Evolutionary conservation across 768 basidiomycete genomes (phyloP).

Genomic region (Rhodosporidiobolus sp.): DNA sequence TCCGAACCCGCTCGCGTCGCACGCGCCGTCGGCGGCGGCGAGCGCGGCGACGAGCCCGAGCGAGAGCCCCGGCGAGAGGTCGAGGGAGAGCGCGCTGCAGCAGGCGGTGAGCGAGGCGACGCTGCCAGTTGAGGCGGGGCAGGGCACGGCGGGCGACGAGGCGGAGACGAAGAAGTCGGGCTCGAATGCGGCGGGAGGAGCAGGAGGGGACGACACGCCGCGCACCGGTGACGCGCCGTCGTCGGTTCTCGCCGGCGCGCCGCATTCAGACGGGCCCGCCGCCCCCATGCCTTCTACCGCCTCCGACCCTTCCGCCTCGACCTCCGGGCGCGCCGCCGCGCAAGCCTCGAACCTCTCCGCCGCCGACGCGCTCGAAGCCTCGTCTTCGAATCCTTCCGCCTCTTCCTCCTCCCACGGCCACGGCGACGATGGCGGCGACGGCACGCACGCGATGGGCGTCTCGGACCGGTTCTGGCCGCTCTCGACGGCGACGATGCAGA

Average conservation of each 20-base stretch:
- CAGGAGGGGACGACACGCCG: too few species aligned
- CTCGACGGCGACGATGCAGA: constrained; percentile 82
- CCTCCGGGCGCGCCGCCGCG: not conserved
- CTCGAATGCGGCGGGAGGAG: too few species aligned
- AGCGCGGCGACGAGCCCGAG: not conserved
- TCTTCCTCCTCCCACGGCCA: not conserved
- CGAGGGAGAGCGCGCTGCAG: not conserved
- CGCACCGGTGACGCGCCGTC: not conserved
- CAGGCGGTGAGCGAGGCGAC: too few species aligned
- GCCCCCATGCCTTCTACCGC: too few species aligned
- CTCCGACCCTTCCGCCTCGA: not conserved
- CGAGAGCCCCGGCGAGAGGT: not conserved
- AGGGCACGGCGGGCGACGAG: too few species aligned
- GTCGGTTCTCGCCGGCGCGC: not conserved
- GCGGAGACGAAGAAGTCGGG: too few species aligned
- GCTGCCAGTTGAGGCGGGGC: too few species aligned
- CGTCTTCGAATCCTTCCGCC: not conserved
- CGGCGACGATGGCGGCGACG: not conserved
- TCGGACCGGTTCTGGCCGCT: constrained; percentile 81
- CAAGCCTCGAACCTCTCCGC: not conserved
- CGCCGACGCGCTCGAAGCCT: too few species aligned
- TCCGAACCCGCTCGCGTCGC: not conserved
- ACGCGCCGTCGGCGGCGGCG: not conserved
- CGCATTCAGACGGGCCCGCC: too few species aligned
- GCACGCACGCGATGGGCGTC: constrained; percentile 19